Base-by-base conservation (phyloP, 768 basidiomycete species). In the Xerocomellus intermedius region DNA sequence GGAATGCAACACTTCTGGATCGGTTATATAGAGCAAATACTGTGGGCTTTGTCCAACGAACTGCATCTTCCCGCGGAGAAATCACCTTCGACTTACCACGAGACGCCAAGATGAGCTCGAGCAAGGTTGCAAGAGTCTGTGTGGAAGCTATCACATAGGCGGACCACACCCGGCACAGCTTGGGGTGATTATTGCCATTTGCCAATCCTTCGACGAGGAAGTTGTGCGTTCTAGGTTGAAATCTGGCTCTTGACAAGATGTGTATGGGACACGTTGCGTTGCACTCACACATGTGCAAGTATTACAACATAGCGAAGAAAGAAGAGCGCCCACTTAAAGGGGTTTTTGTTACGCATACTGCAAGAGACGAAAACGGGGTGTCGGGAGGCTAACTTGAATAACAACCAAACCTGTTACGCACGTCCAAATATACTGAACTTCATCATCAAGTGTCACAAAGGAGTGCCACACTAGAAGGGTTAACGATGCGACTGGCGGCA, bases 271-370 rank as follows among this genome's bases (percentile, higher is more conserved):
- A n/a, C 3, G 5, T 22, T 24, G 17, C 3, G 10, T 37, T 32
- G 10, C 19, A 57, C 67, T 64, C 37, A 69, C 67, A 58, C 8
- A 14, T 61, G 65, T 28, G 54, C 57, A 5, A 55, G 26, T 39
- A 70, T 48, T 6, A 52, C 54, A 38, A 50, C 37, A 55, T 70
- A 70, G n/a, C 59, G 69, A 56, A 69, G 55, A 44, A 64, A 61
- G n/a, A 69, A 36, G 26, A 69, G 69, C 17, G 66, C 17, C 72
- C 73, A 73, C 49, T 69, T 74, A 28, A 66, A 58, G 5, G 52
- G 48, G 8, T 43, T 64, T n/a, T 22, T 46, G 17, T 59, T 59
- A 10, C 51, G 55, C 57, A 69, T 70, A 13, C 68, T 73, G 35
- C n/a, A 13, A 22, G 8, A 16, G 13, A 16, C n/a, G 13, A 45